These are phyloP conservation scores for Coemansia sp. DNA, from an alignment of 371 early-diverging fungal species.

Conservation along the genomic window DNA sequence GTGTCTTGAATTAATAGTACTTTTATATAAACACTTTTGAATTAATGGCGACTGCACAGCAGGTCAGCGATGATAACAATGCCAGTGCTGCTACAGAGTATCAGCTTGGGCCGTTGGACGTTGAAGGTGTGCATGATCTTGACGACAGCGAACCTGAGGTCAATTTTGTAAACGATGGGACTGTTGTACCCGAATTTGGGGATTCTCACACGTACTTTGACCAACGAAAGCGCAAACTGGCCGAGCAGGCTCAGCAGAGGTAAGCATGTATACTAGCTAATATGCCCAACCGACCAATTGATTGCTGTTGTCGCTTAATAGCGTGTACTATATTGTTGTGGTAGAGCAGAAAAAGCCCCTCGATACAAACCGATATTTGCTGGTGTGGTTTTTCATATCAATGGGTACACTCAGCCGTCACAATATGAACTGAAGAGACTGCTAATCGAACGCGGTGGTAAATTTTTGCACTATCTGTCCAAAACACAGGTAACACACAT, in stretches of 20 bases:
- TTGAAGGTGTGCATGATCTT: neutral
- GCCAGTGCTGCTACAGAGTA: slow-evolving; percentile 10
- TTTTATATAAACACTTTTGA: neutral
- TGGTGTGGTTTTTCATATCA: slow-evolving; percentile 63
- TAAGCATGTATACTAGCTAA: neutral
- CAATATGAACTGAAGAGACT: slow-evolving; percentile 58
- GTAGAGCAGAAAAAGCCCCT: slow-evolving; percentile 15
- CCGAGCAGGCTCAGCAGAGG: slow-evolving; percentile 56
- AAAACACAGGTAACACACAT: slow-evolving; percentile 67
- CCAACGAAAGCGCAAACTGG: slow-evolving; percentile 63
- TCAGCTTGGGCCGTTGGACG: slow-evolving; percentile 11
- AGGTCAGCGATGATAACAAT: neutral
- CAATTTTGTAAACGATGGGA: neutral
- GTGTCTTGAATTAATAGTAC: neutral
- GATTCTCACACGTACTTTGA: slow-evolving; percentile 63
- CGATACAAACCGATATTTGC: slow-evolving; percentile 55
- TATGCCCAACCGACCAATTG: too few relatives aligned
- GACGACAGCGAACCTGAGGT: neutral
- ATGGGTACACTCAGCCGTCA: slow-evolving; percentile 68
- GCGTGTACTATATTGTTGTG: neutral
- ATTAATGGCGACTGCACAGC: neutral
- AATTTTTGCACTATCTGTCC: slow-evolving; percentile 61
- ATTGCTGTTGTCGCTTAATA: neutral
- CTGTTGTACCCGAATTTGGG: slow-evolving; percentile 52
- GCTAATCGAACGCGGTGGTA: slow-evolving; percentile 62